phyloP scores from a whole-genome alignment of 768 basidiomycete genomes.

The Serendipita sp. region DNA sequence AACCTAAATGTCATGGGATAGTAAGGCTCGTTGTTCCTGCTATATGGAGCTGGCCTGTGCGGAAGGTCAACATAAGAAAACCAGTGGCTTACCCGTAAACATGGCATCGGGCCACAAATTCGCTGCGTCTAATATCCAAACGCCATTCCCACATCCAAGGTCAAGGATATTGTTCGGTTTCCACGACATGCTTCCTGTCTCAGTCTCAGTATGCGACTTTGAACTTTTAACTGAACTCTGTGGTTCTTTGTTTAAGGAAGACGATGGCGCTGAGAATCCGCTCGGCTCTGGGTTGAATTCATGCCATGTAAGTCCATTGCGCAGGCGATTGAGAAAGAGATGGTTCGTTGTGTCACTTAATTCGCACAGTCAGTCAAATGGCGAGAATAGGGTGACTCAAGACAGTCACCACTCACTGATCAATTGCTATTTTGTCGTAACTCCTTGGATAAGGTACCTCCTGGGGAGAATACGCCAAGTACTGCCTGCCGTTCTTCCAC shows the following conservation, averaged over 20 bases:
- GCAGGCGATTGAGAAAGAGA: conserved; percentile 34
- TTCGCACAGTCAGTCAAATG: not conserved
- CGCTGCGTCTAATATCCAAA: conserved; percentile 55
- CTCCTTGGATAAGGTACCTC: conserved; percentile 44
- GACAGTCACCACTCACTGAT: conserved; percentile 36
- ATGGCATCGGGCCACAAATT: conserved; percentile 45
- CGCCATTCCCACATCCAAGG: conserved; percentile 61
- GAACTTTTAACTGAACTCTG: not conserved
- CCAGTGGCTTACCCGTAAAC: conserved; percentile 38
- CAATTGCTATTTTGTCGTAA: conserved; percentile 46
- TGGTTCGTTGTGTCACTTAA: conserved; percentile 59
- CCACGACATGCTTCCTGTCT: no score
- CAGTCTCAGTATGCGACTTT: not conserved
- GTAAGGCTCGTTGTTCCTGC: no score
- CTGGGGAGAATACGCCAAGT: no score
- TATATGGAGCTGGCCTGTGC: not conserved
- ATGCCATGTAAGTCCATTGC: conserved; percentile 48
- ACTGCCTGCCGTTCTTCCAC: no score
- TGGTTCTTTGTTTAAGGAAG: no score
- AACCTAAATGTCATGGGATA: conserved; percentile 23
- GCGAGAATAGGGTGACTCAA: no score
- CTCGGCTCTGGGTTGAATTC: conserved; percentile 40
- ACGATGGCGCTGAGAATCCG: conserved; percentile 31
- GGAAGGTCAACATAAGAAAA: not conserved
- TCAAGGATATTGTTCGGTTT: conserved; percentile 33